phyloP scores from a whole-genome alignment of 768 basidiomycete genomes.

The Tricholoma sp. region DNA sequence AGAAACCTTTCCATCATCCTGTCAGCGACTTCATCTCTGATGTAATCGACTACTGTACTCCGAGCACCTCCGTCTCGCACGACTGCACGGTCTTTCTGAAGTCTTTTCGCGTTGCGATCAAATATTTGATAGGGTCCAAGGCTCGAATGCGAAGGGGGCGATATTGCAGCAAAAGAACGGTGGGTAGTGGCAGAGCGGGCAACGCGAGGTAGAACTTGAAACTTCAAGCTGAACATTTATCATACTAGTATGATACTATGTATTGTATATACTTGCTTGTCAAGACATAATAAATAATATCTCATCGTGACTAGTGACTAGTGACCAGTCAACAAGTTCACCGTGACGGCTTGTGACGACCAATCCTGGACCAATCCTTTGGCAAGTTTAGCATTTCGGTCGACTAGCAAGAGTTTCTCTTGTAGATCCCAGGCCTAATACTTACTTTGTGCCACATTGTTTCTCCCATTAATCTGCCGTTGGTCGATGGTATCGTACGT shows the following conservation, averaged over 20 bases:
- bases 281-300: no score
- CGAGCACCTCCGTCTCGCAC: slow-evolving; percentile 46
- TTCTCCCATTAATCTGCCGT: neutral
- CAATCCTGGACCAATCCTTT: no score
- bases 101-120: slow-evolving; percentile 71
- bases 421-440: neutral
- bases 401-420: neutral
- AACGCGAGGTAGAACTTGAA: slow-evolving; percentile 12
- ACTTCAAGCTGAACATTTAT: slow-evolving; percentile 11
- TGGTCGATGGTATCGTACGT: neutral
- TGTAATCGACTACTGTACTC: slow-evolving; percentile 84
- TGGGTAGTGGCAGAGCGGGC: slow-evolving; percentile 9
- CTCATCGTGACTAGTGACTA: no score
- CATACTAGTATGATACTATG: slow-evolving; percentile 10
- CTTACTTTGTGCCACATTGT: neutral
- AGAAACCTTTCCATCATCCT: slow-evolving; percentile 86
- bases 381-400: neutral
- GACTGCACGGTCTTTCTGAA: slow-evolving; percentile 77
- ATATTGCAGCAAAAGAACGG: slow-evolving; percentile 46
- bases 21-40: slow-evolving; percentile 87
- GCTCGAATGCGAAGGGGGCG: slow-evolving; percentile 36
- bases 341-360: no score
- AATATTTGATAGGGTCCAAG: slow-evolving; percentile 79
- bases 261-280: neutral
- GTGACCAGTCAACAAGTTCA: no score